These are phyloP conservation scores for Monosporascus sp. DNA, from an alignment of 2,329 filamentous ascomycete genomes.

Conservation along the genomic window DNA sequence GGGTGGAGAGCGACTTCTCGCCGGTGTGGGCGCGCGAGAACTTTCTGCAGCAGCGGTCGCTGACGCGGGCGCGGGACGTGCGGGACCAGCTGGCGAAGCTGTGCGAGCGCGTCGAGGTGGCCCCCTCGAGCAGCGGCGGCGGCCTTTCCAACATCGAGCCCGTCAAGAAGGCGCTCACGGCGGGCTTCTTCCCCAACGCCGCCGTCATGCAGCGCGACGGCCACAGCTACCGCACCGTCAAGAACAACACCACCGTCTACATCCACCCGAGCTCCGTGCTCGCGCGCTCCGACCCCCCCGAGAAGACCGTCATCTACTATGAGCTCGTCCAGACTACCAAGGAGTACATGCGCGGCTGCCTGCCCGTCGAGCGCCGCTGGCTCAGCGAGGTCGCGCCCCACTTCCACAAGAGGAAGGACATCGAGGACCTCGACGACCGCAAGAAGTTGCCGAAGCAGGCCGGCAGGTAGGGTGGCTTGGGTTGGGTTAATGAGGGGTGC, in stretches of 20 bases:
- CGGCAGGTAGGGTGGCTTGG: not conserved
- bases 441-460: constrained; percentile 63
- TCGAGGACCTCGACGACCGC: constrained; percentile 72
- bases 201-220: constrained; percentile 78
- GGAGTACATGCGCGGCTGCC: constrained; percentile 86
- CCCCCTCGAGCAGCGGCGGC: constrained; percentile 61
- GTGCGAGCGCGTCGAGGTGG: constrained; percentile 88
- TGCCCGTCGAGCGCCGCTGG: constrained; percentile 82
- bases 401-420: constrained; percentile 86
- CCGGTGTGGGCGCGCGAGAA: constrained; percentile 88
- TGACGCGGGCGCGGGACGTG: constrained; percentile 84
- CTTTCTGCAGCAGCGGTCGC: constrained; percentile 84
- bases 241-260: constrained; percentile 82
- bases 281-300: constrained; percentile 68
- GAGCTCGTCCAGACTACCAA: constrained; percentile 78
- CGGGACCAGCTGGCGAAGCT: constrained; percentile 87
- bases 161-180: constrained; percentile 81
- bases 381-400: constrained; percentile 86
- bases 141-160: constrained; percentile 58
- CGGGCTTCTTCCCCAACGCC: constrained; percentile 92
- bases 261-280: constrained; percentile 86
- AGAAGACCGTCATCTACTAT: constrained; percentile 82
- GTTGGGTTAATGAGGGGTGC: too few relatives aligned
- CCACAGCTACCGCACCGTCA: constrained; percentile 84
- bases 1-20: constrained; percentile 86